Percentiles rank a stretch among this genome's conserved stretches.
These are phyloP conservation scores for Lecanicillium sp. DNA, from an alignment of 2,329 filamentous ascomycete genomes.

Conservation along the genomic window DNA sequence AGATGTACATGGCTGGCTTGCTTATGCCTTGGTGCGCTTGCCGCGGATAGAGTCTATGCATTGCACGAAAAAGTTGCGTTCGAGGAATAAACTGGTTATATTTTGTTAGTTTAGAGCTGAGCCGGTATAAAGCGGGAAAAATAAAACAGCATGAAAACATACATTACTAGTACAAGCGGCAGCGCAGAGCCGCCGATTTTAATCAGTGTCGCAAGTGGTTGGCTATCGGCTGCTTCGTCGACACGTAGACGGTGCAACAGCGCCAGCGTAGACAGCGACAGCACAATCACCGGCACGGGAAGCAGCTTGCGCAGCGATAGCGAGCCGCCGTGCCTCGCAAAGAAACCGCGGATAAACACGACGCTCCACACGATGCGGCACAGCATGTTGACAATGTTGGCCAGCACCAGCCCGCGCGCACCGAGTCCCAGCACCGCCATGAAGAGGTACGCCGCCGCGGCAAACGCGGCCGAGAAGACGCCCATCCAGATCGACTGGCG, in stretches of 20 bases:
- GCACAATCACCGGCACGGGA: slow-evolving; percentile 18
- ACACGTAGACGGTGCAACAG: slow-evolving; percentile 19
- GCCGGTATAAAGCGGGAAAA: slow-evolving; percentile 7
- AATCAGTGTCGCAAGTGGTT: slow-evolving; percentile 28
- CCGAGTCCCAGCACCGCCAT: slow-evolving; percentile 63
- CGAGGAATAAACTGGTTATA: slow-evolving; percentile 39
- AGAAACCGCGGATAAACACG: slow-evolving; percentile 61
- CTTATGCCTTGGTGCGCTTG: background rate
- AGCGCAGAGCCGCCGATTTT: slow-evolving; percentile 42
- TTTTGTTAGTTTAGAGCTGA: slow-evolving; percentile 4
- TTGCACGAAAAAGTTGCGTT: slow-evolving; percentile 45
- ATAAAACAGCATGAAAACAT: slow-evolving; percentile 31
- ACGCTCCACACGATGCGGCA: slow-evolving; percentile 77
- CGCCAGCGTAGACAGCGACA: slow-evolving; percentile 19
- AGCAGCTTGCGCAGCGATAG: slow-evolving; percentile 20
- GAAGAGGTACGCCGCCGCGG: slow-evolving; percentile 64
- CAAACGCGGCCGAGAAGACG: slow-evolving; percentile 71
- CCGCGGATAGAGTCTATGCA: slow-evolving; percentile 38
- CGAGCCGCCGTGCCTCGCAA: slow-evolving; percentile 35
- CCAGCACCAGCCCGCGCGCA: slow-evolving; percentile 72
- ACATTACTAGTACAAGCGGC: slow-evolving; percentile 51
- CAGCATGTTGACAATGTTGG: slow-evolving; percentile 85
- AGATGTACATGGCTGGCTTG: background rate
- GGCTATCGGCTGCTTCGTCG: slow-evolving; percentile 14
- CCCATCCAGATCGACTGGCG: slow-evolving; percentile 79